Base-by-base conservation (phyloP, 106 monocot genomes). In the Dactylorhiza incarnata region DNA sequence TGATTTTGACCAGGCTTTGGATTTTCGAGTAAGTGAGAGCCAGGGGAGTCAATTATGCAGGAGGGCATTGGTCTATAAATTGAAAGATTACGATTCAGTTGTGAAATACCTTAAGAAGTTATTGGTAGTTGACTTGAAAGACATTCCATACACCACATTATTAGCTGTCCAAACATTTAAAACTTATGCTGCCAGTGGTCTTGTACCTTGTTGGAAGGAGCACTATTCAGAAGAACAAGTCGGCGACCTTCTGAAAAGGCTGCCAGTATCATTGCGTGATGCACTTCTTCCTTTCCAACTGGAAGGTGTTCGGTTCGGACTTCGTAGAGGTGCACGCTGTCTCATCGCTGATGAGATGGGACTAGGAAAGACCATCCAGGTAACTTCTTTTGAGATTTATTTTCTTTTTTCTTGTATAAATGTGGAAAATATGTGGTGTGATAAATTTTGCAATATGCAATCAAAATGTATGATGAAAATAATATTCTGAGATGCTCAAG, bases 341-440 rank as follows among this genome's bases (percentile, higher is more conserved):
- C 94, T 99, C 9, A 94, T 94, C 83, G 99, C 99, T 26, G 99
- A 99, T 92, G 99, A 99, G 76, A 99, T 99, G 94, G 99, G 99
- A 20, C 83, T 99, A 16, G 94, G 99, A 44, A 99, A 99, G 86
- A 94, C 94, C 47, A 86, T 99, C 9, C 99, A 99, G 89, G 97
- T 89, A 78, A 68, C 1, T 16, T 73, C 22, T 72, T 72, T 45
- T 45, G 45, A 66, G 66, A 69, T 17, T 52, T 52, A 15, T 52
- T 52, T 52, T 52, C 52, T 52, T 52, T 52, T 15, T 52, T 52
- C 52, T 52, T 52, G 52, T 52, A 15, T 52, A 52, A 6, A 52
- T 37, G 2, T 37, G 37, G 37, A 37, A 37, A 37, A 37, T 37
- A 0, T 37, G 37, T 37, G 37, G 37, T 37, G 37, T 37, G 37